Percentiles rank a stretch among this genome's conserved stretches.
phyloP scores from a whole-genome alignment of 768 basidiomycete species.

The Russula brevipes region DNA sequence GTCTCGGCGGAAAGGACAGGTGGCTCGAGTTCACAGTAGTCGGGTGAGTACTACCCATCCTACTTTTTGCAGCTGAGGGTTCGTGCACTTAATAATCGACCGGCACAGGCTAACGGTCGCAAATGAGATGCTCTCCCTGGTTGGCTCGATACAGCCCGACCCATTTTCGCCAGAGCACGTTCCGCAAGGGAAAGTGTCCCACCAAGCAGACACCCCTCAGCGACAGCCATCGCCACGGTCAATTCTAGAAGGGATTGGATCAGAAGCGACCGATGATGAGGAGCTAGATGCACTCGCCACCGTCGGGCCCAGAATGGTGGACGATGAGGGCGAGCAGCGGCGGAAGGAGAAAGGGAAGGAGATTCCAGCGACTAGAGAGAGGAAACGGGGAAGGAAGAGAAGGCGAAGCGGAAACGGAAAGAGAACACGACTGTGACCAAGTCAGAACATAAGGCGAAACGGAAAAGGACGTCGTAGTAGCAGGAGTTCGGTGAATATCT shows the following conservation, averaged over 20 bases:
- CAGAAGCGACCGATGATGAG: conserved; percentile 28
- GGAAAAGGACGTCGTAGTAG: conserved; percentile 29
- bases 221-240: conserved; percentile 9
- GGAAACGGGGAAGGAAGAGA: conserved; percentile 26
- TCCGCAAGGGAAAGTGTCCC: conserved; percentile 31
- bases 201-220: conserved; percentile 18
- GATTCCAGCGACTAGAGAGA: conserved; percentile 5
- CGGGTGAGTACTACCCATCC: conserved; percentile 50
- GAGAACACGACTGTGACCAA: conserved; percentile 23
- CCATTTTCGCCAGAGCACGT: conserved; percentile 64
- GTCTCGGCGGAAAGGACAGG: conserved; percentile 63
- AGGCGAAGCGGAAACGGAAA: conserved; percentile 27
- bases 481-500: background rate
- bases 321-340: conserved; percentile 27
- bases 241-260: conserved; percentile 12
- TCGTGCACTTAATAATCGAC: background rate
- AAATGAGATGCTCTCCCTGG: conserved; percentile 88
- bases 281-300: conserved; percentile 32
- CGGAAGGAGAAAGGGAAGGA: conserved; percentile 14
- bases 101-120: conserved; percentile 69
- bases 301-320: conserved; percentile 30
- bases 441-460: conserved; percentile 27
- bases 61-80: background rate
- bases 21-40: conserved; percentile 80
- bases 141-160: conserved; percentile 75